Conservation (phyloP, 208 protist species). For the Trypanosoma brucei region DNA sequence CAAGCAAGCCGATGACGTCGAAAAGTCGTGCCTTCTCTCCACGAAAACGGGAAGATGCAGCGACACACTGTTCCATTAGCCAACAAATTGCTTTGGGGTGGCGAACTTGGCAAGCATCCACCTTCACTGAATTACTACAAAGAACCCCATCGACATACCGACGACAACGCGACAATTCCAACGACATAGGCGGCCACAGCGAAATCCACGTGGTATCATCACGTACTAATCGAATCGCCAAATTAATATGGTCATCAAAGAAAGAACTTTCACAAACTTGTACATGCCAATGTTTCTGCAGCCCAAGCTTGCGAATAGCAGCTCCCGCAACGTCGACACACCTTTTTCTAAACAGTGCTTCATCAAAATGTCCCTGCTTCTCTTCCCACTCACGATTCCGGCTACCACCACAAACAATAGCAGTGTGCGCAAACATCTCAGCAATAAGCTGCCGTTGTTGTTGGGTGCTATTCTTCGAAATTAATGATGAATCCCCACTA, state of each 20-base stretch:
- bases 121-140: background rate
- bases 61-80: slow-evolving; percentile 9
- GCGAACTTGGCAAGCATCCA: slow-evolving; percentile 1
- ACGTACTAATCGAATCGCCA: slow-evolving; percentile 2
- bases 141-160: slow-evolving; percentile 9
- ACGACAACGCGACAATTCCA: slow-evolving; percentile 18
- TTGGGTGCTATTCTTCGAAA: background rate
- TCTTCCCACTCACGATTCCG: background rate
- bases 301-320: background rate
- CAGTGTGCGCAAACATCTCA: slow-evolving; percentile 14
- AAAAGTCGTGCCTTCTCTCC: background rate
- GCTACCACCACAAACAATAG: background rate
- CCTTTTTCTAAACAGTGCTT: background rate
- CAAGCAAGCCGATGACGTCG: slow-evolving; percentile 12
- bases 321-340: background rate
- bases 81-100: slow-evolving; percentile 17
- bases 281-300: background rate
- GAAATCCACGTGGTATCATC: slow-evolving; percentile 7
- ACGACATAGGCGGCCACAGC: slow-evolving; percentile 16
- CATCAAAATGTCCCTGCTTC: background rate
- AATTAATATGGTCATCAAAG: slow-evolving; percentile 2
- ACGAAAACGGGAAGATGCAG: background rate
- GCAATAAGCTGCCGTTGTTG: slow-evolving; percentile 1
- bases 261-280: background rate
- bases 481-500: background rate